Evolutionary conservation across 2,329 filamentous ascomycete genomes (phyloP).

Genomic region (Fusarium sp.): DNA sequence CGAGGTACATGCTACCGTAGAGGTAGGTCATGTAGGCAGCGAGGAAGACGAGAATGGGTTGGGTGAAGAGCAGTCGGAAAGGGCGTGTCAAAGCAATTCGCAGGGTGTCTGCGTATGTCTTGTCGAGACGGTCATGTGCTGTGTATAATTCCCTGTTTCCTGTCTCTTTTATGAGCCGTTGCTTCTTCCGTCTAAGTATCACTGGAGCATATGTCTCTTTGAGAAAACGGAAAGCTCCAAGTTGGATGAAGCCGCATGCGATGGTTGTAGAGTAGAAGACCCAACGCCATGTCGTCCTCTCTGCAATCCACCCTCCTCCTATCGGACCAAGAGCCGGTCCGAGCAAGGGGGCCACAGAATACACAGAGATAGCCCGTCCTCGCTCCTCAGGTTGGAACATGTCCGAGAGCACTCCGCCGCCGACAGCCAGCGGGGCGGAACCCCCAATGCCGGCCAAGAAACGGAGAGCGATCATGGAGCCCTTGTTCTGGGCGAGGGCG

Average conservation of each 20-base stretch:
- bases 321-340: constrained; percentile 55
- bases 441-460: background rate
- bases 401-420: background rate
- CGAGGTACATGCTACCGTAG: background rate
- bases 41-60: background rate
- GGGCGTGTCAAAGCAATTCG: background rate
- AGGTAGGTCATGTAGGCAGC: background rate
- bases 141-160: background rate
- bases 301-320: constrained; percentile 71
- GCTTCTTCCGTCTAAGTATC: background rate
- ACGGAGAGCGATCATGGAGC: background rate
- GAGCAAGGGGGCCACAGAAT: constrained; percentile 45
- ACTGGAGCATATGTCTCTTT: background rate
- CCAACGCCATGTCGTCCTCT: constrained; percentile 70
- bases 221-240: background rate
- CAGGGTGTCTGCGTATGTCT: background rate
- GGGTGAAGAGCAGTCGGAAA: background rate
- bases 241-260: background rate
- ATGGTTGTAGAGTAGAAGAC: constrained; percentile 63
- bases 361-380: background rate
- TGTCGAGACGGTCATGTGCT: background rate
- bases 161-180: constrained; percentile 32
- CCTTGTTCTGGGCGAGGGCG: background rate
- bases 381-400: background rate
- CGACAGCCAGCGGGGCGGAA: background rate